These are phyloP conservation scores for Tephrocybe sp. DNA, from an alignment of 768 basidiomycete genomes.

Conservation along the genomic window DNA sequence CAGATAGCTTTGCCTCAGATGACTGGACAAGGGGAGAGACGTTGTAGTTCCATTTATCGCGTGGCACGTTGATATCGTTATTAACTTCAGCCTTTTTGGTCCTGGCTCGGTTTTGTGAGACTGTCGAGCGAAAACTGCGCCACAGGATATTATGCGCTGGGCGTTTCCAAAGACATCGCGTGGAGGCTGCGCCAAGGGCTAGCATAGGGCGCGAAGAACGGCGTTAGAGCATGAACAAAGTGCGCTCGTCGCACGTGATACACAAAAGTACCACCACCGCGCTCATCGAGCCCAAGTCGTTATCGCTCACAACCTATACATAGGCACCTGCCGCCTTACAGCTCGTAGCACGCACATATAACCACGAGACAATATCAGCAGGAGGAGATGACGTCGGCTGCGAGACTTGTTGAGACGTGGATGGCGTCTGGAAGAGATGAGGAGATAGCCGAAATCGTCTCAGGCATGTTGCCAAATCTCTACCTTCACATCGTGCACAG, in stretches of 20 bases:
- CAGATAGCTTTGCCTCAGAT: constrained; percentile 34
- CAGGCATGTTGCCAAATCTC: constrained; percentile 42
- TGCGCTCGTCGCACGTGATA: constrained; percentile 12
- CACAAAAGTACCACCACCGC: not conserved
- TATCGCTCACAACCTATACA: too few relatives aligned
- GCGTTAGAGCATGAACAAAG: constrained; percentile 15
- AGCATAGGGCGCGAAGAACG: constrained; percentile 33
- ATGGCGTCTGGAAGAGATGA: constrained; percentile 60
- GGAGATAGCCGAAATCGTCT: constrained; percentile 55
- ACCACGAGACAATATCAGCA: not conserved
- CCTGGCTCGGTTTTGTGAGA: constrained; percentile 10
- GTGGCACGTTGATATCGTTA: constrained; percentile 24
- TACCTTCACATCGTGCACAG: not conserved
- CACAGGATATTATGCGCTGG: constrained; percentile 16
- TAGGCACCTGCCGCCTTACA: too few relatives aligned
- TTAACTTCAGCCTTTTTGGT: constrained; percentile 11
- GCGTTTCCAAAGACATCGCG: constrained; percentile 29
- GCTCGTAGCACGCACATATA: too few relatives aligned
- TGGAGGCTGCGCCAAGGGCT: constrained; percentile 28
- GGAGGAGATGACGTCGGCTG: constrained; percentile 31
- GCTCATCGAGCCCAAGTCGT: not conserved
- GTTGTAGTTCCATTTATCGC: constrained; percentile 82
- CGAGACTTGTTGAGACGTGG: constrained; percentile 67
- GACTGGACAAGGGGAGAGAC: constrained; percentile 53
- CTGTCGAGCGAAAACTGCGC: constrained; percentile 21